Evolutionary conservation across 306 rosid species (phyloP), one percentile per base, ranked within the genome.

Genomic region (Quercus mongolica): DNA sequence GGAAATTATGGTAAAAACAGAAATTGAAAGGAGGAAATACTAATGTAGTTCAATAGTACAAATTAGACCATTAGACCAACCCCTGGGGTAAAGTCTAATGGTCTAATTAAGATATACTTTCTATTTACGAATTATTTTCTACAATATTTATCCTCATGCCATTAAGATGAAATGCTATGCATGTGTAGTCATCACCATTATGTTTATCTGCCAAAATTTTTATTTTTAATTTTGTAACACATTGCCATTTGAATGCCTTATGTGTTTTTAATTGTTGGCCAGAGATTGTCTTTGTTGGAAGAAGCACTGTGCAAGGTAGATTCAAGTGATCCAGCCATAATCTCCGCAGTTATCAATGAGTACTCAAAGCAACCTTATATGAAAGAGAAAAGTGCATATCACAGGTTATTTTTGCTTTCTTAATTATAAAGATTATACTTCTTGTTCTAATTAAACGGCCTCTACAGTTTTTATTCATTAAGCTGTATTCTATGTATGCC

Each of bases 261-360:
- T 82, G 56, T 71, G 82, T 68, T 71, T 80, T 70, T 73, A 12
- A 74, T 84, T 82, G 30, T 56, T 82, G 69, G 5, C 79, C 89
- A 92, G 98, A 89, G 82, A 65, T 75, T 94, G 77, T 57, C 86
- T 74, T 52, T 72, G 56, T 81, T 94, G 82, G 98, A 94, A 90
- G 97, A 88, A 88, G 90, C 85, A 23, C 85, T 94, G 44, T 83
- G 31, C 86, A 86, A 86, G 78, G 87, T 84, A 54, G 83, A 83
- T 80, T 87, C 91, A 67, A 86, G 90, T 83, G 92, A 86, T 83
- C 74, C 83, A 75, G 38, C 86, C 80, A 62, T 76, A 10, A 81
- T 92, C 49, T 89, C 90, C 76, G 87, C 79, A 71, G 83, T 89
- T 55, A 89, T 92, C 56, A 89, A 90, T 76, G 76, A 80, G 52